These are phyloP conservation scores for Nakazawaea pomicola DNA, from an alignment of 805 yeast genomes.

Conservation along the genomic window DNA sequence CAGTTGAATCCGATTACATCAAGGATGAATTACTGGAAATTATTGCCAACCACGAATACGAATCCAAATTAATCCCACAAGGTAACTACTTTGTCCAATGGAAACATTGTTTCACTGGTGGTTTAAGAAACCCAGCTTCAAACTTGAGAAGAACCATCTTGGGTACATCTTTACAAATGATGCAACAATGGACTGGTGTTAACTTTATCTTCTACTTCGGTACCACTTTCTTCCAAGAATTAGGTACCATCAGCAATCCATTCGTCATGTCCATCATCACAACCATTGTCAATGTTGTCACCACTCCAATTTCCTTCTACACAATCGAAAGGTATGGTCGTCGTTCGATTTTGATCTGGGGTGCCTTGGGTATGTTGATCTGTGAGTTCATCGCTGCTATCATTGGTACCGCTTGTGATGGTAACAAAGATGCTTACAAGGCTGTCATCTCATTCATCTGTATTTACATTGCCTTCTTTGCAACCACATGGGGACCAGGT, in stretches of 20 bases:
- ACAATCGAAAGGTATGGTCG: conserved; percentile 58
- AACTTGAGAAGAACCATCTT: conserved; percentile 39
- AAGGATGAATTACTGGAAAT: conserved; percentile 47
- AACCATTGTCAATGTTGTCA: conserved; percentile 45
- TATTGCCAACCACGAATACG: conserved; percentile 46
- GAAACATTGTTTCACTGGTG: conserved; percentile 40
- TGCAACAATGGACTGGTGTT: conserved; percentile 77
- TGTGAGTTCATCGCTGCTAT: conserved; percentile 58
- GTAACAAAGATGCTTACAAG: conserved; percentile 22
- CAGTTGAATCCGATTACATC: conserved; percentile 40
- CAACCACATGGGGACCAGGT: conserved; percentile 81
- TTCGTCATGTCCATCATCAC: conserved; percentile 50
- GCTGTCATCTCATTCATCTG: conserved; percentile 41
- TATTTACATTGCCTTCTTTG: conserved; percentile 68
- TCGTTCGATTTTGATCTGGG: conserved; percentile 41
- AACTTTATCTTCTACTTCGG: conserved; percentile 75
- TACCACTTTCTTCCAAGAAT: conserved; percentile 56
- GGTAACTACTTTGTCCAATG: conserved; percentile 33
- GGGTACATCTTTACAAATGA: conserved; percentile 38
- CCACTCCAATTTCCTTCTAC: conserved; percentile 52
- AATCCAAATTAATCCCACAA: conserved; percentile 28
- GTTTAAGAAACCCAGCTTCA: conserved; percentile 29
- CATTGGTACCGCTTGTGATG: conserved; percentile 26
- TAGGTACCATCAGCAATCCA: conserved; percentile 41
- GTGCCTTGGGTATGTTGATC: conserved; percentile 43